Evolutionary conservation across 176 grass and related monocot species (phyloP).

Genomic region (Carex pumila): DNA sequence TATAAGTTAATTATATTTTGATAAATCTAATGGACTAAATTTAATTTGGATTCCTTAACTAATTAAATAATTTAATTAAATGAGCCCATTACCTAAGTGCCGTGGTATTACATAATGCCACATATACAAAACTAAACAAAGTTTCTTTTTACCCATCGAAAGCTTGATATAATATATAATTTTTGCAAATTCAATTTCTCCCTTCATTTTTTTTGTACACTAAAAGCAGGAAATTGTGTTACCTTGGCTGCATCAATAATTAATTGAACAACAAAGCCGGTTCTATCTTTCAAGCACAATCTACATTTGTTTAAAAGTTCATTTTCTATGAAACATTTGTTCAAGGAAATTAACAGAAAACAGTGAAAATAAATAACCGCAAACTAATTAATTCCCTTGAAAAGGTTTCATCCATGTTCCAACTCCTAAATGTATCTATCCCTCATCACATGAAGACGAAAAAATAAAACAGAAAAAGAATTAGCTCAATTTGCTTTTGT

Average conservation of each 20-base stretch:
- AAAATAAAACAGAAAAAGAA: background rate
- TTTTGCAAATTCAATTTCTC: background rate
- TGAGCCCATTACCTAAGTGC: too few species aligned
- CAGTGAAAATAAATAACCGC: background rate
- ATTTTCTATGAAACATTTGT: background rate
- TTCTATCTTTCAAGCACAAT: conserved; percentile 46
- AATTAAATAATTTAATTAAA: too few species aligned
- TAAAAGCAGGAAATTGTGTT: background rate
- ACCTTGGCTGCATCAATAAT: conserved; percentile 57
- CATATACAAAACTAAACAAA: background rate
- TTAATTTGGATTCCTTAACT: too few species aligned
- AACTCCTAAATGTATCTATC: background rate
- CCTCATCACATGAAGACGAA: background rate
- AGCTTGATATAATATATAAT: background rate
- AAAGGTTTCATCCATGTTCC: background rate
- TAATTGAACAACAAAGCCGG: conserved; percentile 43
- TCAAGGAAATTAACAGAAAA: background rate
- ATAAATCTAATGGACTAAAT: too few species aligned
- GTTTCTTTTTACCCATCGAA: background rate
- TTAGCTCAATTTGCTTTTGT: background rate
- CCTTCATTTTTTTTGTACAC: background rate
- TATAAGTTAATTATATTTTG: too few species aligned
- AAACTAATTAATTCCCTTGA: background rate
- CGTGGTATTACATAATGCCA: too few species aligned
- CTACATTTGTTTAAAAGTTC: conserved; percentile 18